phyloP scores from a whole-genome alignment of 2,329 filamentous ascomycete species.

The Cercospora beticola region DNA sequence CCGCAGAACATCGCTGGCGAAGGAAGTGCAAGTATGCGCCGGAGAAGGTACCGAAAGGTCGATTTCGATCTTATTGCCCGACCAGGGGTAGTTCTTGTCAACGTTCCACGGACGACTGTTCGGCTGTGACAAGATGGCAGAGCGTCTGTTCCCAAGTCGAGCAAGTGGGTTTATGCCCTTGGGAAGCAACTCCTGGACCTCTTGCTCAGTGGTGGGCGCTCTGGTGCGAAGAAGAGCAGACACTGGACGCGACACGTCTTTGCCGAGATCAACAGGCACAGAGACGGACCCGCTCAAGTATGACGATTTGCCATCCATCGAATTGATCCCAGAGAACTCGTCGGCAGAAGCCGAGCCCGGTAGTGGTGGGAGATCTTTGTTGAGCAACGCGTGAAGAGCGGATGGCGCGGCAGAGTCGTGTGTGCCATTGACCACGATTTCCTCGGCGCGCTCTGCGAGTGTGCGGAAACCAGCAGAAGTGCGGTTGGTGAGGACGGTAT shows the following conservation, averaged over 20 bases:
- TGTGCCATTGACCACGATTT: slow-evolving; percentile 40
- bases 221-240: slow-evolving; percentile 34
- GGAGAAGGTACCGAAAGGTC: slow-evolving; percentile 41
- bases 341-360: slow-evolving; percentile 34
- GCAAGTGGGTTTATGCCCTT: slow-evolving; percentile 38
- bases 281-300: slow-evolving; percentile 38
- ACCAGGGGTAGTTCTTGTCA: slow-evolving; percentile 51
- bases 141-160: slow-evolving; percentile 33
- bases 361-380: slow-evolving; percentile 41
- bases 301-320: slow-evolving; percentile 28
- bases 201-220: slow-evolving; percentile 35
- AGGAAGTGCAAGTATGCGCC: slow-evolving; percentile 34
- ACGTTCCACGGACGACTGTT: slow-evolving; percentile 50
- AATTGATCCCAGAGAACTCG: slow-evolving; percentile 27
- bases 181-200: slow-evolving; percentile 35
- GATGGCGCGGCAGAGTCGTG: slow-evolving; percentile 36
- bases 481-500: slow-evolving; percentile 38
- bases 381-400: slow-evolving; percentile 25
- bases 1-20: slow-evolving; percentile 31
- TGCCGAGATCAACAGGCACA: slow-evolving; percentile 34
- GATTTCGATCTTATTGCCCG: slow-evolving; percentile 41
- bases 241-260: slow-evolving; percentile 28
- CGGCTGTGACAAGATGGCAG: slow-evolving; percentile 36
- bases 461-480: slow-evolving; percentile 41
- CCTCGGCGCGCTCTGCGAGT: slow-evolving; percentile 40